Percentiles rank a stretch among this genome's conserved stretches.
Conservation (phyloP, 2,329 filamentous ascomycete species). For the Thyridium curvatum region DNA sequence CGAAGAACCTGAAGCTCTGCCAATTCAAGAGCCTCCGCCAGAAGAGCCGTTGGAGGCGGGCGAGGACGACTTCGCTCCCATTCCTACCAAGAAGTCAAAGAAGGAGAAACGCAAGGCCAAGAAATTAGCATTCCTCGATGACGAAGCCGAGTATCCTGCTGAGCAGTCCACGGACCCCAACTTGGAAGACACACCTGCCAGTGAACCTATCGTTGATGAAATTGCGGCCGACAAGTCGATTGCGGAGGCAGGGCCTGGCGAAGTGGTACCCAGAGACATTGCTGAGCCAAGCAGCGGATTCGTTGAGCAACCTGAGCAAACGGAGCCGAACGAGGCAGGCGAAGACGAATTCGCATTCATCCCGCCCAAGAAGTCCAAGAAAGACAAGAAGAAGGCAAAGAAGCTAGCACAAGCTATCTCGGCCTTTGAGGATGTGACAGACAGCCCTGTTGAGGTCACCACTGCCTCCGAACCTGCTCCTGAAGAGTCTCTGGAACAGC, state of each 20-base stretch:
- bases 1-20: neutral
- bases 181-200: neutral
- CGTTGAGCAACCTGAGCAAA: too few relatives aligned
- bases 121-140: neutral
- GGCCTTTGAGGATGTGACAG: too few relatives aligned
- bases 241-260: too few relatives aligned
- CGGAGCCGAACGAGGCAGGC: neutral
- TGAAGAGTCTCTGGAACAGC: neutral
- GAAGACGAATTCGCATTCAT: slow-evolving; percentile 13
- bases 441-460: too few relatives aligned
- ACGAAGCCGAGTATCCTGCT: slow-evolving; percentile 6
- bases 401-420: neutral
- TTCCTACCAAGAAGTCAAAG: slow-evolving; percentile 15
- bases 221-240: neutral
- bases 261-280: too few relatives aligned
- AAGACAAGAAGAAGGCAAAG: slow-evolving; percentile 15
- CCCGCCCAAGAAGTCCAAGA: slow-evolving; percentile 25
- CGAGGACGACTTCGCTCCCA: slow-evolving; percentile 12
- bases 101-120: slow-evolving; percentile 24
- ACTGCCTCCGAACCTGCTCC: slow-evolving; percentile 1
- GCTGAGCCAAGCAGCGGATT: too few relatives aligned
- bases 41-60: neutral
- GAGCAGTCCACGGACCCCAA: neutral
- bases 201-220: neutral
- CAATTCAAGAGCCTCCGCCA: neutral